Conservation (phyloP, 345 rosid species). For the Eucalyptus pauciflora region DNA sequence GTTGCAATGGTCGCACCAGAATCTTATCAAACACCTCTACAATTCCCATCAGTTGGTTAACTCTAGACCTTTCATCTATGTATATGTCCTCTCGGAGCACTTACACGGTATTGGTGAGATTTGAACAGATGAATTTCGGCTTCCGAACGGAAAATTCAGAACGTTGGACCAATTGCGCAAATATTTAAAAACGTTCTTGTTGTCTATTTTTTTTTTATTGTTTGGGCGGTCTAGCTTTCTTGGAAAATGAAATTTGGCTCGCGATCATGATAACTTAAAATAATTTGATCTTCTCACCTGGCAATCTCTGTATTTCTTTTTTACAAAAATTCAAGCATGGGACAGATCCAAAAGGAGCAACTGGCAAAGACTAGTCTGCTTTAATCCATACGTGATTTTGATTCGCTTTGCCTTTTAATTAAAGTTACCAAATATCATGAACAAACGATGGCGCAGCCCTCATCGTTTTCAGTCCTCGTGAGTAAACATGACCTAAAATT, state of each 20-base stretch:
- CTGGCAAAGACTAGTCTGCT: not conserved
- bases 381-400: not conserved
- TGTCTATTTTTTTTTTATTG: not conserved
- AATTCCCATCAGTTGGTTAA: not conserved
- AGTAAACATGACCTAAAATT: not conserved
- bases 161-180: not conserved
- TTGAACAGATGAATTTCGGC: not conserved
- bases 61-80: not conserved
- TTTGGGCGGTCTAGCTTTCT: not conserved
- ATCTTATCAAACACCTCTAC: not conserved
- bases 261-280: not conserved
- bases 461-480: not conserved
- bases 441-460: not conserved
- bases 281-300: not conserved
- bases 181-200: not conserved
- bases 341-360: not conserved
- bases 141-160: not conserved
- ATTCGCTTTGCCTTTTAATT: not conserved
- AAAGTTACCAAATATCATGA: not conserved
- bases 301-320: not conserved
- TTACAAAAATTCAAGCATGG: not conserved
- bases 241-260: not conserved
- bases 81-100: not conserved
- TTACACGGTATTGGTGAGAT: not conserved
- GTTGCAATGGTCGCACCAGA: accelerated